Percentiles rank a stretch among this genome's conserved stretches.
phyloP scores from a whole-genome alignment of 192 early-diverging fungal genomes.

The Umbelopsis vinacea region DNA sequence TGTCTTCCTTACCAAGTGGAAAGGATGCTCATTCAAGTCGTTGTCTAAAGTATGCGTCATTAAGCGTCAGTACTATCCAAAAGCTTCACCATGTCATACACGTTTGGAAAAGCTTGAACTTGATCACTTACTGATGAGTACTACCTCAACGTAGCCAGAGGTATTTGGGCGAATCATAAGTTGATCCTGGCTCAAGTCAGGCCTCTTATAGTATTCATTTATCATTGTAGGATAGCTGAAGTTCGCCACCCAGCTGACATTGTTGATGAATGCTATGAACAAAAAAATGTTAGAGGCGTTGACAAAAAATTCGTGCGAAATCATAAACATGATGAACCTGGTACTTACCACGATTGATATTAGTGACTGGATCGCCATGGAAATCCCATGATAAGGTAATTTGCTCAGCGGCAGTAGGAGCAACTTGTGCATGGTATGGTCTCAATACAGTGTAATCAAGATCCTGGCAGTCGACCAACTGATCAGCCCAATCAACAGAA shows the following conservation, averaged over 20 bases:
- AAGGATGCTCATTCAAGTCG: slow-evolving; percentile 22
- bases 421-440: slow-evolving; percentile 6
- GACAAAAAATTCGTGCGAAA: not conserved
- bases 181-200: slow-evolving; percentile 5
- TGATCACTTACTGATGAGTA: slow-evolving; percentile 19
- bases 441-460: slow-evolving; percentile 21
- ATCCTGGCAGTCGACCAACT: slow-evolving; percentile 25
- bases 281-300: not conserved
- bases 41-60: not conserved
- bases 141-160: slow-evolving; percentile 18
- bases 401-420: slow-evolving; percentile 7
- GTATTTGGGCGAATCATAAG: slow-evolving; percentile 14
- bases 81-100: no score
- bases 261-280: slow-evolving; percentile 20
- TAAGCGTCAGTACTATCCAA: not conserved
- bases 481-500: slow-evolving; percentile 1
- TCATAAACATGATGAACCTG: not conserved
- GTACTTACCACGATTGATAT: slow-evolving; percentile 12
- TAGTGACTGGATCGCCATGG: slow-evolving; percentile 9
- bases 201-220: slow-evolving; percentile 9
- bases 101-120: not conserved
- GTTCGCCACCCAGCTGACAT: slow-evolving; percentile 20
- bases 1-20: slow-evolving; percentile 13
- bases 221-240: slow-evolving; percentile 22
- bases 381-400: slow-evolving; percentile 19